Percentiles rank a stretch among this genome's conserved stretches.
Evolutionary conservation across 2,329 filamentous ascomycete species (phyloP).

Genomic region (Fusarium sterilihyphosum): DNA sequence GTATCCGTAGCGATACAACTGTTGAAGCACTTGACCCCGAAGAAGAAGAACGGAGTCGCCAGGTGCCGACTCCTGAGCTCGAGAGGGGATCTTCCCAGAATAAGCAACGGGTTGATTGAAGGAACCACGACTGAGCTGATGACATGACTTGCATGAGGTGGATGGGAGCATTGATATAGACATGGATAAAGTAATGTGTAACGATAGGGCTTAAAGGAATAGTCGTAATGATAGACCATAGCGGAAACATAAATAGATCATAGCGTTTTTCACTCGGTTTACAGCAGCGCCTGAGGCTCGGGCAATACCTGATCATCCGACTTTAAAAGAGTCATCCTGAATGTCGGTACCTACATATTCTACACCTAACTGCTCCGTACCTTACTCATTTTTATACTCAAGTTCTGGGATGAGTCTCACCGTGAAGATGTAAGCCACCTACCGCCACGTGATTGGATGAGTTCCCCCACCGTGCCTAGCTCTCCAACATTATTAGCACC

Average conservation of each 20-base stretch:
- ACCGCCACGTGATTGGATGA: slow-evolving; percentile 17
- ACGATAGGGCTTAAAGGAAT: slow-evolving; percentile 10
- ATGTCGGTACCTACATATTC: background rate
- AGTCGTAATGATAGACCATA: slow-evolving; percentile 14
- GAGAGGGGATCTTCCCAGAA: slow-evolving; percentile 39
- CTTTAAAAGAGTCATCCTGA: background rate
- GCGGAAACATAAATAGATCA: slow-evolving; percentile 4
- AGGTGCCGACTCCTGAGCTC: slow-evolving; percentile 36
- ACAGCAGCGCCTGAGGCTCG: background rate
- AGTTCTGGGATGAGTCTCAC: background rate
- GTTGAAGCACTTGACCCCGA: slow-evolving; percentile 60
- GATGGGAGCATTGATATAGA: background rate
- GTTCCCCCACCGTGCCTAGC: slow-evolving; percentile 16
- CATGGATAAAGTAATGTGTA: slow-evolving; percentile 9
- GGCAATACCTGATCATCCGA: background rate
- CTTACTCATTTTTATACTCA: background rate
- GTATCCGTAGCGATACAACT: slow-evolving; percentile 84
- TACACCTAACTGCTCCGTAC: background rate
- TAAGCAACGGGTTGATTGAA: slow-evolving; percentile 40
- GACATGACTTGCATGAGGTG: background rate
- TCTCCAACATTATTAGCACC: slow-evolving; percentile 14
- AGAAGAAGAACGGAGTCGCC: slow-evolving; percentile 19
- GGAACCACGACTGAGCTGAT: background rate
- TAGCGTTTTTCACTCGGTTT: background rate
- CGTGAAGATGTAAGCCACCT: background rate